These are phyloP conservation scores for Mucor circinelloides DNA, from an alignment of 371 early-diverging fungal genomes.

Conservation along the genomic window DNA sequence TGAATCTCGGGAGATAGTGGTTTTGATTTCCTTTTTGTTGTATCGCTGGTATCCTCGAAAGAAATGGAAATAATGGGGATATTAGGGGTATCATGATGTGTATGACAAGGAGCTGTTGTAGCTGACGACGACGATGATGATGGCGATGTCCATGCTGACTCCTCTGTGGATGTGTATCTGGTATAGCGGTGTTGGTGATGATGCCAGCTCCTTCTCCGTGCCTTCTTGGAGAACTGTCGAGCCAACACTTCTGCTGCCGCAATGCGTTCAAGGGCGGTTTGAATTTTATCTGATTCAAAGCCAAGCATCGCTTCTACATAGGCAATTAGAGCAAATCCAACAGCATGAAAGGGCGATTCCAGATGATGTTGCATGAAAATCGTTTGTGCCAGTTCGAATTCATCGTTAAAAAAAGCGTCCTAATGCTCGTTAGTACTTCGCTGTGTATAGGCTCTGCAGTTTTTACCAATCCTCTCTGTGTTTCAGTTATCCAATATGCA, in stretches of 20 bases:
- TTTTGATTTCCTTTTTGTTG: background rate
- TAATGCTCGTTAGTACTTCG: slow-evolving; percentile 3
- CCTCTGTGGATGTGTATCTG: background rate
- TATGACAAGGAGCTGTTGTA: background rate
- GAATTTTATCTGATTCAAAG: slow-evolving; percentile 43
- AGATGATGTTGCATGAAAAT: slow-evolving; percentile 42
- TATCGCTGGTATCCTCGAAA: background rate
- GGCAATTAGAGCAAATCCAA: slow-evolving; percentile 50
- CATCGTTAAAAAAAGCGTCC: slow-evolving; percentile 53
- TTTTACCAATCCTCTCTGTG: slow-evolving; percentile 52
- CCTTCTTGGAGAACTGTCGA: slow-evolving; percentile 37
- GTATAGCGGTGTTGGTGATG: background rate
- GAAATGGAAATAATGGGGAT: background rate
- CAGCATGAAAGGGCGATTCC: slow-evolving; percentile 54
- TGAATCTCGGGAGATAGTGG: slow-evolving; percentile 23
- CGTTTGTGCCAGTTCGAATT: slow-evolving; percentile 44
- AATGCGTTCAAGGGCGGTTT: slow-evolving; percentile 44
- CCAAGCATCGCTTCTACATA: slow-evolving; percentile 56
- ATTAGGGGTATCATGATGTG: background rate
- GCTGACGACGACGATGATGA: background rate
- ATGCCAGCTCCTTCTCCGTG: slow-evolving; percentile 27
- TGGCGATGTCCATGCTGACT: background rate
- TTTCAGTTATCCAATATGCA: slow-evolving; percentile 48
- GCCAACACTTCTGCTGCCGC: slow-evolving; percentile 39
- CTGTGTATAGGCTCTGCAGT: too few relatives aligned